A percentile compares a stretch with the other conserved stretches of the same genome.
Evolutionary conservation across 2,329 filamentous ascomycete genomes (phyloP).

Genomic region (Calonectria hawksworthii): DNA sequence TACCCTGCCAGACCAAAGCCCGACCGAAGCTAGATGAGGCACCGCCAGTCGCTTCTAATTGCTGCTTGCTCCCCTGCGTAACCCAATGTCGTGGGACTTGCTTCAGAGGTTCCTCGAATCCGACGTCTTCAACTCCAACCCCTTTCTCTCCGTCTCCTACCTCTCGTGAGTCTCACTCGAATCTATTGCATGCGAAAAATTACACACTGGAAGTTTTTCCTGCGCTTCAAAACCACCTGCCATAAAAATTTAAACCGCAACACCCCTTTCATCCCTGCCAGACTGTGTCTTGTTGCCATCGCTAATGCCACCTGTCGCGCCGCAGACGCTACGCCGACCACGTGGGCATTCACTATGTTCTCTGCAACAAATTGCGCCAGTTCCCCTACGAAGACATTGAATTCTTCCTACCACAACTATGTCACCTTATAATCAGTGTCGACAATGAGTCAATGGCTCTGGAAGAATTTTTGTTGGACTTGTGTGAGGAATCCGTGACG

Average conservation of each 20-base stretch:
- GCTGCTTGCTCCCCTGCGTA: conserved; percentile 51
- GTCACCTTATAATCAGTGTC: conserved; percentile 88
- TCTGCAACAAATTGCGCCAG: conserved; percentile 89
- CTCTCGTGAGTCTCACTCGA: conserved; percentile 76
- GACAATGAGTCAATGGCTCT: conserved; percentile 93
- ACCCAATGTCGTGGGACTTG: conserved; percentile 84
- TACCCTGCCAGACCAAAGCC: conserved; percentile 26
- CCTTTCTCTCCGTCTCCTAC: conserved; percentile 89
- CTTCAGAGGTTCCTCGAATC: conserved; percentile 92
- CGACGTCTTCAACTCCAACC: conserved; percentile 93
- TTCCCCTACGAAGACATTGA: conserved; percentile 94
- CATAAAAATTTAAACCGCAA: neutral
- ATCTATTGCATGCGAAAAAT: neutral
- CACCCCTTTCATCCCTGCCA: conserved; percentile 32
- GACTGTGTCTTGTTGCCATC: conserved; percentile 33
- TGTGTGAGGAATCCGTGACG: conserved; percentile 90
- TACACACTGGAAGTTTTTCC: neutral
- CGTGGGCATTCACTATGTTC: conserved; percentile 90
- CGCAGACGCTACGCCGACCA: conserved; percentile 87
- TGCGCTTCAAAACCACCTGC: neutral
- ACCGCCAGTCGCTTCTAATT: conserved; percentile 48
- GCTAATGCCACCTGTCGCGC: conserved; percentile 46
- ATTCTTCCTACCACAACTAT: conserved; percentile 91
- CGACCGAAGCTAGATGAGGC: conserved; percentile 55
- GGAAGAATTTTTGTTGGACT: conserved; percentile 87